Percentiles rank a stretch among this genome's conserved stretches.
These are phyloP conservation scores for Aspergillus udagawae DNA, from an alignment of 2,329 filamentous ascomycete species.

Conservation along the genomic window DNA sequence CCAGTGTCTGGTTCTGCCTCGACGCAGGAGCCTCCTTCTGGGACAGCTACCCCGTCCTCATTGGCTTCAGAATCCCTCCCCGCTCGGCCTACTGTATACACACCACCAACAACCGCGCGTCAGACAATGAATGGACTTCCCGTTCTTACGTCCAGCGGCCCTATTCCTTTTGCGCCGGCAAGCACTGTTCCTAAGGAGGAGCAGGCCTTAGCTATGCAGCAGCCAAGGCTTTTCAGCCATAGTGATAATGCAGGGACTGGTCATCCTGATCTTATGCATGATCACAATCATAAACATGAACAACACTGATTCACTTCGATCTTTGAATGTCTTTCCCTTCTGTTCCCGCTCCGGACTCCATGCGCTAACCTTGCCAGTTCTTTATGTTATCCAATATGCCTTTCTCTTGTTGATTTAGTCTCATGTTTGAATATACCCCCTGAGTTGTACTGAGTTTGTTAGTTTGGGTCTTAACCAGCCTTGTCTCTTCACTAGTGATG, in stretches of 20 bases:
- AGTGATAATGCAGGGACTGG: not conserved
- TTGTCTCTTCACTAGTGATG: not conserved
- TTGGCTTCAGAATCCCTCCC: constrained; percentile 18
- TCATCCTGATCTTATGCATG: not conserved
- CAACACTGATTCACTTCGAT: not conserved
- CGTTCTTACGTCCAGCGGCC: constrained; percentile 45
- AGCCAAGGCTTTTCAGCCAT: not conserved
- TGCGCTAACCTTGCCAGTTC: not conserved
- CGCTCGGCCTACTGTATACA: constrained; percentile 21
- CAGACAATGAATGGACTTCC: constrained; percentile 44
- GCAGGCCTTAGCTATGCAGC: not conserved
- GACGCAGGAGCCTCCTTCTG: constrained; percentile 2
- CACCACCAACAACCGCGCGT: constrained; percentile 27
- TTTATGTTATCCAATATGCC: not conserved
- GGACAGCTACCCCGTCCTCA: constrained; percentile 20
- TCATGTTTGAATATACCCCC: constrained; percentile 11
- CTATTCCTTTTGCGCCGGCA: constrained; percentile 39
- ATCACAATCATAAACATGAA: not conserved
- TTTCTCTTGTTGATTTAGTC: not conserved
- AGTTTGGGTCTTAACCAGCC: not conserved
- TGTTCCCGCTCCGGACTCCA: not conserved
- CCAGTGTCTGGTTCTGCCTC: not conserved
- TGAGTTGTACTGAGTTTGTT: constrained; percentile 3
- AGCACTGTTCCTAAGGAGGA: not conserved
- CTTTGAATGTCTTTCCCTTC: not conserved